These are phyloP conservation scores for Zarea fungicola DNA, from an alignment of 2,329 filamentous ascomycete genomes.

Conservation along the genomic window DNA sequence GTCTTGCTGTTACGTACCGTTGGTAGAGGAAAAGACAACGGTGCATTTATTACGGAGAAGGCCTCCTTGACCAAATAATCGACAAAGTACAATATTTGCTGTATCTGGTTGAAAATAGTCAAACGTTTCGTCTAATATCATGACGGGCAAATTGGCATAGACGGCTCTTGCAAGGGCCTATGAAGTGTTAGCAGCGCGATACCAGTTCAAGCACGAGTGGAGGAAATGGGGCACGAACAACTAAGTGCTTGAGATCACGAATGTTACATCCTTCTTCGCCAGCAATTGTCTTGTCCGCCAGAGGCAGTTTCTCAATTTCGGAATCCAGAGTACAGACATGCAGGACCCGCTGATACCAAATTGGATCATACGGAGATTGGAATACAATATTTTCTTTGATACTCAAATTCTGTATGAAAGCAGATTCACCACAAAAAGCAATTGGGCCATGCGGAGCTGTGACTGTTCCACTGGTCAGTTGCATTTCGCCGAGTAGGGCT, in stretches of 20 bases:
- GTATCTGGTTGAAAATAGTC: background rate
- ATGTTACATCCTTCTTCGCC: background rate
- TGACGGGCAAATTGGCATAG: background rate
- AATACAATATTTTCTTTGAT: background rate
- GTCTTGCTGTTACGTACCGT: background rate
- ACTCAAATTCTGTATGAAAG: background rate
- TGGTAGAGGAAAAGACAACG: background rate
- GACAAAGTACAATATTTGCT: background rate
- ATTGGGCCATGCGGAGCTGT: background rate
- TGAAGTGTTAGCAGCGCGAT: background rate
- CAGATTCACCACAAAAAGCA: background rate
- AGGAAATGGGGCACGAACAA: background rate
- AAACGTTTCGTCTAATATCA: background rate
- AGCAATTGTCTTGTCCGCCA: background rate
- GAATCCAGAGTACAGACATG: background rate
- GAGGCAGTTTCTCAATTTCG: background rate
- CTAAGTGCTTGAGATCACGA: background rate
- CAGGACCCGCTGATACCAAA: background rate
- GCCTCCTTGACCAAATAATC: background rate
- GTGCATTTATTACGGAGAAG: background rate
- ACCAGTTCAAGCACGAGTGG: background rate
- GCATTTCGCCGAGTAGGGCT: background rate
- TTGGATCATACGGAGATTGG: background rate
- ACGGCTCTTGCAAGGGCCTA: background rate
- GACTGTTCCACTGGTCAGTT: background rate